Conservation (phyloP, 306 rosid species). For the Fragaria vesca region DNA sequence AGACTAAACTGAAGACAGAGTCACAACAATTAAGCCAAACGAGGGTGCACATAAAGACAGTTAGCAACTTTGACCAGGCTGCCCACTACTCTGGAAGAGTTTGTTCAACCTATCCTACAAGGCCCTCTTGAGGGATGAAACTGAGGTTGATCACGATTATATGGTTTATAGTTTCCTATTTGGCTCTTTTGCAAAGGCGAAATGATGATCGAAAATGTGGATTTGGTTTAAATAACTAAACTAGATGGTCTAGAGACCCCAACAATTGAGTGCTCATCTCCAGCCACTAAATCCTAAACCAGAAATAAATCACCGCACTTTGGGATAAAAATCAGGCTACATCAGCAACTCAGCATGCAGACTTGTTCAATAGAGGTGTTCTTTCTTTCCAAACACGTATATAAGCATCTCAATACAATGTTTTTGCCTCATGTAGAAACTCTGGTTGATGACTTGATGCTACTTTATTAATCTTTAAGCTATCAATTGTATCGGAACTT, state of each 20-base stretch:
- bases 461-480: neutral
- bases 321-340: neutral
- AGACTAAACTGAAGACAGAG: neutral
- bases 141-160: neutral
- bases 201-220: neutral
- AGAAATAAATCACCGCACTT: neutral
- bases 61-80: neutral
- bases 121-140: neutral
- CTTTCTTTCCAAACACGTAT: neutral
- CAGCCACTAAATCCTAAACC: neutral
- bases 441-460: neutral
- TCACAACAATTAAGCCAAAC: neutral
- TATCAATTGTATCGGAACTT: neutral
- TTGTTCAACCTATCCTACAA: neutral
- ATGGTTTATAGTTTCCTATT: neutral
- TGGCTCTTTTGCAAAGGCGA: neutral
- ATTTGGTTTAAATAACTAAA: neutral
- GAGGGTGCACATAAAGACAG: neutral
- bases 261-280: neutral
- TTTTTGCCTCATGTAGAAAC: neutral
- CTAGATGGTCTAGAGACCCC: neutral
- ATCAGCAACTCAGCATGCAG: neutral
- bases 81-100: neutral
- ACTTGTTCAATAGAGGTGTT: neutral
- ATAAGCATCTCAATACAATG: neutral